phyloP scores from a whole-genome alignment of 148 eudicot genomes.

The Rhododendron vialii region DNA sequence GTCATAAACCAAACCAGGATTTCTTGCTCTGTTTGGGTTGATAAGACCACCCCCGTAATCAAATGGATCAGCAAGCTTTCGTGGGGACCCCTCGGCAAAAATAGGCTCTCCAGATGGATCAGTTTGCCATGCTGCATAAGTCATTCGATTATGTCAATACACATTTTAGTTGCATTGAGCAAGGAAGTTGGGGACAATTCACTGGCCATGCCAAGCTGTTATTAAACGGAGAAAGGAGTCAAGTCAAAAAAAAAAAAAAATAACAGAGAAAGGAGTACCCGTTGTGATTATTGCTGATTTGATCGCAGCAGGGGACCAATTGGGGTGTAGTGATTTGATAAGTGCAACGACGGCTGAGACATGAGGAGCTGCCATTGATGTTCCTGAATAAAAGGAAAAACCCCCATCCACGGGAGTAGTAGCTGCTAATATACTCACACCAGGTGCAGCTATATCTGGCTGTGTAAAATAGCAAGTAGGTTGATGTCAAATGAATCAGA shows the following conservation, averaged over 20 bases:
- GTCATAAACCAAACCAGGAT: not conserved
- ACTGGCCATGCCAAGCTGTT: not conserved
- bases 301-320: not conserved
- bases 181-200: not conserved
- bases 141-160: not conserved
- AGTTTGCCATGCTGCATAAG: not conserved
- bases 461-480: not conserved
- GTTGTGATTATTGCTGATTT: not conserved
- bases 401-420: not conserved
- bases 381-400: not conserved
- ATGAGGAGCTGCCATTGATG: not conserved
- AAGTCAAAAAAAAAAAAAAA: too few relatives aligned
- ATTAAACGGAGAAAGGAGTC: not conserved
- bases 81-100: not conserved
- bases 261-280: not conserved
- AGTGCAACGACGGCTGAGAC: not conserved
- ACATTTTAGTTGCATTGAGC: not conserved
- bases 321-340: not conserved
- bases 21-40: not conserved
- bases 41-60: not conserved
- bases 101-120: not conserved
- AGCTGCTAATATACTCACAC: not conserved
- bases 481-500: not conserved
- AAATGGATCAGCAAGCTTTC: not conserved
- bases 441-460: not conserved